phyloP scores from a whole-genome alignment of 2,329 filamentous ascomycete species.

The Chlorencoelia australis region DNA sequence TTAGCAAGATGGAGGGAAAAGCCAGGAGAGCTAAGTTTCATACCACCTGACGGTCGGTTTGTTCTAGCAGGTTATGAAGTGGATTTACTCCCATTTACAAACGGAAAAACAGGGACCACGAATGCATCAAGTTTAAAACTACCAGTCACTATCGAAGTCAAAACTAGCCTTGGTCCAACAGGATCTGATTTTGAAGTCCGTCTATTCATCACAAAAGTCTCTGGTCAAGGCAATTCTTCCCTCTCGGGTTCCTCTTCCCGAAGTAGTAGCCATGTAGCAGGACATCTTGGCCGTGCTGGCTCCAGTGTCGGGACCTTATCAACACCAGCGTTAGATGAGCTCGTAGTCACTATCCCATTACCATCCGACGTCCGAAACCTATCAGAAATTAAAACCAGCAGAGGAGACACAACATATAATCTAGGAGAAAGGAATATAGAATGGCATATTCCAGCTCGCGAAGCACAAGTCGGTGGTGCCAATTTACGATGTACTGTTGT shows the following conservation, averaged over 20 bases:
- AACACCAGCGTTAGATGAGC: slow-evolving; percentile 56
- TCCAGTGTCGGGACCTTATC: slow-evolving; percentile 34
- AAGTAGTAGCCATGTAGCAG: slow-evolving; percentile 27
- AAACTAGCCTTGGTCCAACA: slow-evolving; percentile 62
- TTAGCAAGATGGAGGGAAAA: slow-evolving; percentile 81
- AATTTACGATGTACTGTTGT: slow-evolving; percentile 72
- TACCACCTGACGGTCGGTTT: slow-evolving; percentile 90
- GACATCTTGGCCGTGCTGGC: slow-evolving; percentile 31
- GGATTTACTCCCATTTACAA: slow-evolving; percentile 68
- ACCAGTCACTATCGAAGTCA: slow-evolving; percentile 73
- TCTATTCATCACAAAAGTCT: slow-evolving; percentile 58
- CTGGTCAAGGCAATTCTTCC: slow-evolving; percentile 35
- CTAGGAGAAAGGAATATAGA: slow-evolving; percentile 63
- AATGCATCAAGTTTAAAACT: slow-evolving; percentile 58
- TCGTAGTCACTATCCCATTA: slow-evolving; percentile 69
- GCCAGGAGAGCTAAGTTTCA: slow-evolving; percentile 87
- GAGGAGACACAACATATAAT: slow-evolving; percentile 75
- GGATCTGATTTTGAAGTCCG: slow-evolving; percentile 86
- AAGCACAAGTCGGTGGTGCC: slow-evolving; percentile 60
- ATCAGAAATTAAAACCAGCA: slow-evolving; percentile 68
- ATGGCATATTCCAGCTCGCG: slow-evolving; percentile 75
- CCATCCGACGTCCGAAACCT: slow-evolving; percentile 73
- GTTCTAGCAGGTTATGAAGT: slow-evolving; percentile 91
- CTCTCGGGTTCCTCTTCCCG: slow-evolving; percentile 30
- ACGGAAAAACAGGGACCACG: slow-evolving; percentile 43